phyloP scores from a whole-genome alignment of 768 basidiomycete species.

The Phylloporus arenicola region DNA sequence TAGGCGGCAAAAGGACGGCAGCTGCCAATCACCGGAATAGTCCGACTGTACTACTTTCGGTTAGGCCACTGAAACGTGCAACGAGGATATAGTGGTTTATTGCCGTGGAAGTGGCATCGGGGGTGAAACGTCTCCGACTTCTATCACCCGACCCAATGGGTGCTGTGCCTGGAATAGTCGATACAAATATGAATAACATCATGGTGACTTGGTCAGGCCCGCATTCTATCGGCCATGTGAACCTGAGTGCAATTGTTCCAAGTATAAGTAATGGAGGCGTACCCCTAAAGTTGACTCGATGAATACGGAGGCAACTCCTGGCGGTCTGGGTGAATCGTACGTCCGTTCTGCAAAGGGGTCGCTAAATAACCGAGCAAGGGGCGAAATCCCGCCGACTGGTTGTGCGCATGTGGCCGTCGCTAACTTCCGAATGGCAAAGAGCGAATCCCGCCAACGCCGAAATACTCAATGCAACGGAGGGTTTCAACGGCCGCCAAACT shows the following conservation, averaged over 20 bases:
- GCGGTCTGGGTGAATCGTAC: not conserved
- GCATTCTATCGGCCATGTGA: not conserved
- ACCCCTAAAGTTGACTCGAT: not conserved
- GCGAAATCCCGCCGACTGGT: not conserved
- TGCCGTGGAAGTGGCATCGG: slow-evolving; percentile 15
- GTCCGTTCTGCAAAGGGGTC: not conserved
- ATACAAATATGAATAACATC: not conserved
- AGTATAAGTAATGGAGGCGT: not conserved
- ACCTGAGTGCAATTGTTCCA: not conserved
- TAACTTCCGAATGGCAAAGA: not conserved
- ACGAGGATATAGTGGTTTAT: not conserved
- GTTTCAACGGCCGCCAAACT: not conserved
- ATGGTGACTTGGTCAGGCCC: not conserved
- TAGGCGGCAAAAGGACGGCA: slow-evolving; percentile 17
- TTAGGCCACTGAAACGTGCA: slow-evolving; percentile 1
- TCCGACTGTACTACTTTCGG: slow-evolving; percentile 5
- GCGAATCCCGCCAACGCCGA: not conserved
- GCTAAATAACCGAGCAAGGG: not conserved
- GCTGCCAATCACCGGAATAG: slow-evolving; percentile 15
- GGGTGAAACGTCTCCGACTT: slow-evolving; percentile 22
- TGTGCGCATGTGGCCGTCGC: not conserved
- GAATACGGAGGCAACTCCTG: not conserved
- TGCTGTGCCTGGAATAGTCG: slow-evolving; percentile 4
- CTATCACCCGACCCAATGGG: slow-evolving; percentile 11
- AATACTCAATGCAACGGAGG: not conserved